Evolutionary conservation across 2,329 filamentous ascomycete genomes (phyloP).

Genomic region (Cladosporium halotolerans): DNA sequence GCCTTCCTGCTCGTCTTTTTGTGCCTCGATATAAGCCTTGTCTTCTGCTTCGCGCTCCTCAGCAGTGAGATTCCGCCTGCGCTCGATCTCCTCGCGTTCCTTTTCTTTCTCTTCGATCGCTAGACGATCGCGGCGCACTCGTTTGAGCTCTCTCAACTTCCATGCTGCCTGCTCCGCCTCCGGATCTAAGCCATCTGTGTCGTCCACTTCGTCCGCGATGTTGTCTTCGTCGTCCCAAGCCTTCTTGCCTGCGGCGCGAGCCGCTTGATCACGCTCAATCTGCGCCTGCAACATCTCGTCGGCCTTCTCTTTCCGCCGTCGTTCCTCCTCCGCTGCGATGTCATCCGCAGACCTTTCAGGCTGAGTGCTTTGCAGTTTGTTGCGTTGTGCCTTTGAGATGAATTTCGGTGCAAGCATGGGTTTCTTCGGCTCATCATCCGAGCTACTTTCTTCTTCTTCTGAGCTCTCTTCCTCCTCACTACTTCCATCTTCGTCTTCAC

Average conservation of each 20-base stretch:
- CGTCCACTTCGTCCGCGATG: conserved; percentile 74
- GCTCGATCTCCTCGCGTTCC: conserved; percentile 83
- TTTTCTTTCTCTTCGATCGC: conserved; percentile 77
- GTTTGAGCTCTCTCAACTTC: conserved; percentile 85
- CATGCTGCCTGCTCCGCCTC: conserved; percentile 86
- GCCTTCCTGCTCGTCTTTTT: conserved; percentile 67
- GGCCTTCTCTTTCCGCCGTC: conserved; percentile 61
- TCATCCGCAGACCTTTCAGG: conserved; percentile 33
- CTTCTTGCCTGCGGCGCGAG: conserved; percentile 67
- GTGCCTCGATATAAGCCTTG: conserved; percentile 65
- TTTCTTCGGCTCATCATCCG: conserved; percentile 53
- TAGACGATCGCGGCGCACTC: conserved; percentile 79
- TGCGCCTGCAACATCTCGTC: conserved; percentile 84
- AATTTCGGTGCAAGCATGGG: conserved; percentile 61
- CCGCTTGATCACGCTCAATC: conserved; percentile 72
- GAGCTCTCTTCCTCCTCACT: conserved; percentile 34
- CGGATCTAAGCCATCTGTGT: conserved; percentile 78
- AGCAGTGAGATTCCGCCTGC: conserved; percentile 75
- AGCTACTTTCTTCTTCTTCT: conserved; percentile 54
- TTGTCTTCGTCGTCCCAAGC: conserved; percentile 73
- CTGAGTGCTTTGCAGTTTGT: conserved; percentile 32
- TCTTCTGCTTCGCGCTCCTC: conserved; percentile 86
- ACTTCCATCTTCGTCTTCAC: conserved; percentile 32
- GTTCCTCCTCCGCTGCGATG: conserved; percentile 43
- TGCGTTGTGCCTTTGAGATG: conserved; percentile 56